These are phyloP conservation scores for Corinectria fuckeliana DNA, from an alignment of 2,329 filamentous ascomycete genomes.

Conservation along the genomic window DNA sequence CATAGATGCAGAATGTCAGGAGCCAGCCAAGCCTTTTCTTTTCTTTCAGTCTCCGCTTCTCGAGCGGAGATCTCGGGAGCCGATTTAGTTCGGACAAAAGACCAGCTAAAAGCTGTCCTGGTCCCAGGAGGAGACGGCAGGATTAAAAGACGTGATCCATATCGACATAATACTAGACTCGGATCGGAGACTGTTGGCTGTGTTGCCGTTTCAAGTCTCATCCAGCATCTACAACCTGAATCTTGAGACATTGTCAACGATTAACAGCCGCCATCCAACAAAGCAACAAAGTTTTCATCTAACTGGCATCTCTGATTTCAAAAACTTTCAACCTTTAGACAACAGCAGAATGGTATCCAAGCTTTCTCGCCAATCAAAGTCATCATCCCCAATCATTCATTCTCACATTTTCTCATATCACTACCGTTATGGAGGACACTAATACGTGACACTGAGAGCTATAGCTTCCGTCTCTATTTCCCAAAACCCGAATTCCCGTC, in stretches of 20 bases:
- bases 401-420: slow-evolving; percentile 29
- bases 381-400: slow-evolving; percentile 22
- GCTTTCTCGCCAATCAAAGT: neutral
- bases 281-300: no score
- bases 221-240: neutral
- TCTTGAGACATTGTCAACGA: neutral
- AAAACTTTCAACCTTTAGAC: neutral
- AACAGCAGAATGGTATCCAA: neutral
- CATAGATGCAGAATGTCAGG: slow-evolving; percentile 15
- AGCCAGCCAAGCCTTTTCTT: neutral
- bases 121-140: neutral
- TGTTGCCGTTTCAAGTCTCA: neutral
- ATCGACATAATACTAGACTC: neutral
- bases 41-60: neutral
- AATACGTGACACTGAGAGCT: slow-evolving; percentile 1
- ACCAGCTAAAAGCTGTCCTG: neutral
- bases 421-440: slow-evolving; percentile 2
- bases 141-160: neutral
- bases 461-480: slow-evolving; percentile 22
- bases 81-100: neutral
- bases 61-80: neutral
- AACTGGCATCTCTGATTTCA: no score
- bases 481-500: slow-evolving; percentile 16
- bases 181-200: neutral
- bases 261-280: neutral